Evolutionary conservation across 2,329 filamentous ascomycete genomes (phyloP).

Genomic region (Trichoderma oligosporum): DNA sequence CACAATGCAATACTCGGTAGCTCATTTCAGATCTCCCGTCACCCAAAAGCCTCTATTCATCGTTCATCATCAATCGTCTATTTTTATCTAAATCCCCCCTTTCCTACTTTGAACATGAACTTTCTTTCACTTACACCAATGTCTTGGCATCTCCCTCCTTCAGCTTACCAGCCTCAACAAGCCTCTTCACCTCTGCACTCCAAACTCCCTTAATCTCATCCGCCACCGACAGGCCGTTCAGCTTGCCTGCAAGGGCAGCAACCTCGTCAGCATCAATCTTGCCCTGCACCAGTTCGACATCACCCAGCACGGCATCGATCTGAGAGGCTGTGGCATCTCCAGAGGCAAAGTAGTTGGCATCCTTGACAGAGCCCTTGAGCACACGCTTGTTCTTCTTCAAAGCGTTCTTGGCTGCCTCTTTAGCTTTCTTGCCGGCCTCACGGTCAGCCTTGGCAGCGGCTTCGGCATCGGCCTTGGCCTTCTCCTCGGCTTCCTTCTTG

Average conservation of each 20-base stretch:
- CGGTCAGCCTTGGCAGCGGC: slow-evolving; percentile 79
- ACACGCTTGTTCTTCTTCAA: slow-evolving; percentile 99
- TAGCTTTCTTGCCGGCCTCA: slow-evolving; percentile 87
- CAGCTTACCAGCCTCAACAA: slow-evolving; percentile 78
- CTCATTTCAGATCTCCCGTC: background rate
- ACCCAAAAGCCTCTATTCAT: slow-evolving; percentile 9
- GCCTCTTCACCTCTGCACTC: slow-evolving; percentile 69
- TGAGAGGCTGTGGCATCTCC: slow-evolving; percentile 69
- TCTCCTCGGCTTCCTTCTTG: slow-evolving; percentile 79
- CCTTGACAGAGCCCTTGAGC: slow-evolving; percentile 88
- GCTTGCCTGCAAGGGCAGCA: slow-evolving; percentile 73
- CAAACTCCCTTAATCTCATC: slow-evolving; percentile 84
- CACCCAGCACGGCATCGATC: slow-evolving; percentile 77
- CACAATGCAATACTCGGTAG: no score
- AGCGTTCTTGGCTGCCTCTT: slow-evolving; percentile 97
- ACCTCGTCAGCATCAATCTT: slow-evolving; percentile 92
- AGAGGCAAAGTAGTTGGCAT: slow-evolving; percentile 89
- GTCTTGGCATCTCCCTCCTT: slow-evolving; percentile 78
- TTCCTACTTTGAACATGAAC: background rate
- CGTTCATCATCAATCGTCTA: background rate
- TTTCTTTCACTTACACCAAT: slow-evolving; percentile 43
- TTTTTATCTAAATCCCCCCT: slow-evolving; percentile 7
- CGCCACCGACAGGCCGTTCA: slow-evolving; percentile 73
- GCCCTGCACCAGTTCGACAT: slow-evolving; percentile 80
- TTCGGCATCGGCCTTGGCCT: slow-evolving; percentile 77